Evolutionary conservation across 1,284 basidiomycete species (phyloP).

Genomic region (Cystobasidium pallidum): DNA sequence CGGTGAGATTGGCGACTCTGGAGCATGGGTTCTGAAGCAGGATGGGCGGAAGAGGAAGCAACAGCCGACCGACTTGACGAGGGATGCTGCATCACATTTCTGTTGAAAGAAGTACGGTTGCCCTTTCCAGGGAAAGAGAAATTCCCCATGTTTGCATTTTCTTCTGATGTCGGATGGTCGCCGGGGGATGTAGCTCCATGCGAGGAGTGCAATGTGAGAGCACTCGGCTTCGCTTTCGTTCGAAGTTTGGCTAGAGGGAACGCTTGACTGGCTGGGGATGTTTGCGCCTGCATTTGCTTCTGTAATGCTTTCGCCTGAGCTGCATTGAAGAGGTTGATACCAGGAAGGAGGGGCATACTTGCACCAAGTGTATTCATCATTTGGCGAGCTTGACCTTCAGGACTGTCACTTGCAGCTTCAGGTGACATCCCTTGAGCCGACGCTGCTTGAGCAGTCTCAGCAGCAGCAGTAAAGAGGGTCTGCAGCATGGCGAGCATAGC

Average conservation of each 20-base stretch:
- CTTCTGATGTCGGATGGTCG: conserved; percentile 3
- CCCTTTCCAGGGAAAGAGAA: conserved; percentile 5
- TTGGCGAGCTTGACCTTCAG: conserved; percentile 18
- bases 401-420: not conserved
- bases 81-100: not conserved
- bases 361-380: conserved; percentile 8
- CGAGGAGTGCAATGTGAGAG: conserved; percentile 2
- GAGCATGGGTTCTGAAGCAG: not conserved
- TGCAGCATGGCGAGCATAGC: conserved; percentile 24
- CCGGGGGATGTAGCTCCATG: conserved; percentile 6
- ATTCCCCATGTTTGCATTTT: conserved; percentile 6
- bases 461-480: conserved; percentile 17
- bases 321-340: conserved; percentile 39
- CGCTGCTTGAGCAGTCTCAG: not conserved
- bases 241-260: conserved; percentile 12
- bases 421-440: not conserved
- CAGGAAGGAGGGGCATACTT: conserved; percentile 33
- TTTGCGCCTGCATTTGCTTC: not conserved
- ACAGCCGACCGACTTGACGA: not conserved
- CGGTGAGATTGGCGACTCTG: not conserved
- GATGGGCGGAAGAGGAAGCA: conserved; percentile 2
- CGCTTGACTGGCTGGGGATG: not conserved
- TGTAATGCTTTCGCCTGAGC: conserved; percentile 25
- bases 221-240: conserved; percentile 3
- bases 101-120: not conserved